A percentile compares a stretch with the other conserved stretches of the same genome.
Conservation (phyloP, 2,329 filamentous ascomycete genomes). For the Fusarium sp. region DNA sequence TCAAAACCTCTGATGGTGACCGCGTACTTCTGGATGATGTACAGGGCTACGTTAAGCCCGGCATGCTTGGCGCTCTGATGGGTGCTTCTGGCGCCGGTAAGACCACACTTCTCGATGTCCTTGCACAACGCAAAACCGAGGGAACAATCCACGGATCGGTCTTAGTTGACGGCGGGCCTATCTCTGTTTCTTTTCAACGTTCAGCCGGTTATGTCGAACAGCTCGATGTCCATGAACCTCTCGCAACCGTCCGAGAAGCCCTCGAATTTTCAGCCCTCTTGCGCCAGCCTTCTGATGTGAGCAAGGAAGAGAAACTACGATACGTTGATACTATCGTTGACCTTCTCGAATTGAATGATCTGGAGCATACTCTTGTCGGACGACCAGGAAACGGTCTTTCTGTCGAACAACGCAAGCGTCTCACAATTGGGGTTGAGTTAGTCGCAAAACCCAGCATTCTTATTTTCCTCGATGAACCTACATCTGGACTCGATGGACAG, state of each 20-base stretch:
- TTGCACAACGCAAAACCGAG: constrained; percentile 83
- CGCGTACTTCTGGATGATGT: constrained; percentile 81
- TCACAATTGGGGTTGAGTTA: constrained; percentile 71
- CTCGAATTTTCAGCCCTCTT: constrained; percentile 79
- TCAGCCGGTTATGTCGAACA: constrained; percentile 86
- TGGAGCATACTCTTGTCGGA: constrained; percentile 62
- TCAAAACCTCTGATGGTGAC: constrained; percentile 70
- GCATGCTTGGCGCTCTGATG: constrained; percentile 82
- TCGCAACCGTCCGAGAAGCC: constrained; percentile 80
- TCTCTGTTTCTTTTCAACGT: constrained; percentile 80
- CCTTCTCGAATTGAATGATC: constrained; percentile 61
- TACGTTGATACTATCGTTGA: constrained; percentile 86
- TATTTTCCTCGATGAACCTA: constrained; percentile 73
- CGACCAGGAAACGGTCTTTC: constrained; percentile 64
- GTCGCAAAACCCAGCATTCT: constrained; percentile 70
- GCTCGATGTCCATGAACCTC: constrained; percentile 80
- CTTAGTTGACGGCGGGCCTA: constrained; percentile 77
- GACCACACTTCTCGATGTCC: constrained; percentile 84
- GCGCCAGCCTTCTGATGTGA: constrained; percentile 73
- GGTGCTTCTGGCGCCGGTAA: constrained; percentile 86
- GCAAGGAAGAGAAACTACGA: constrained; percentile 74
- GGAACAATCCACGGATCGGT: constrained; percentile 80
- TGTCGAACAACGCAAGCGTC: constrained; percentile 65
- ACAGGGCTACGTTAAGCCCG: constrained; percentile 85
- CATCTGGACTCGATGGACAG: constrained; percentile 74